Conservation (phyloP, 2,329 filamentous ascomycete species). For the Blastomyces emzantsi region DNA sequence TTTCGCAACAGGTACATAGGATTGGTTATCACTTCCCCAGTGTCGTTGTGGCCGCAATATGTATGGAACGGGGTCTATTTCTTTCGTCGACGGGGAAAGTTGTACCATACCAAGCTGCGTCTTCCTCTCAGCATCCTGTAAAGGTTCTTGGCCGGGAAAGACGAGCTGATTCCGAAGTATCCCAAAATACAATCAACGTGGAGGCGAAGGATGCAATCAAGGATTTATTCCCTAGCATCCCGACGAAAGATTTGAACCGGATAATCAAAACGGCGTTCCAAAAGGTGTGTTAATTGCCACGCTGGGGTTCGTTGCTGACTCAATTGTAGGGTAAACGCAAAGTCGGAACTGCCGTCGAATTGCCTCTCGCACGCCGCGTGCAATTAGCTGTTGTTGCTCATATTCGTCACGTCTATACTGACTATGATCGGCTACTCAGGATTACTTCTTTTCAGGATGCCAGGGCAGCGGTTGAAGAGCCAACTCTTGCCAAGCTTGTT, state of each 20-base stretch:
- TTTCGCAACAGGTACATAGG: constrained; percentile 53
- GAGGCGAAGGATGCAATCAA: constrained; percentile 50
- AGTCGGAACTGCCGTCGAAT: constrained; percentile 48
- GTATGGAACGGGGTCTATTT: constrained; percentile 40
- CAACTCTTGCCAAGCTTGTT: constrained; percentile 48
- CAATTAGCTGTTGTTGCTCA: constrained; percentile 55
- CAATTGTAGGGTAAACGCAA: constrained; percentile 42
- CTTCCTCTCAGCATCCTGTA: constrained; percentile 18
- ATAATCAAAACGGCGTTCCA: constrained; percentile 54
- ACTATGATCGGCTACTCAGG: constrained; percentile 52
- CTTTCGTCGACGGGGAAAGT: constrained; percentile 41
- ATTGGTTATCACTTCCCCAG: constrained; percentile 56
- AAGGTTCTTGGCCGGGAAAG: constrained; percentile 10
- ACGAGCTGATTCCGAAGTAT: constrained; percentile 25
- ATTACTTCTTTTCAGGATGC: constrained; percentile 47
- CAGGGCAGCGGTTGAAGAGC: constrained; percentile 46
- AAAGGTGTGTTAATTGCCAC: constrained; percentile 37
- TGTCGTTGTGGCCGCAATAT: constrained; percentile 50
- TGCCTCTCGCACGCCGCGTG: constrained; percentile 48
- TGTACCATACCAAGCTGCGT: constrained; percentile 29
- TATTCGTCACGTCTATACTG: constrained; percentile 53
- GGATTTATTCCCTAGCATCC: constrained; percentile 56
- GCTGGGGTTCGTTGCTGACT: constrained; percentile 18
- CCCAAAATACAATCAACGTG: constrained; percentile 44
- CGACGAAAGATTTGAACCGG: constrained; percentile 46